Evolutionary conservation across 129 eudicot genomes (phyloP).

Genomic region (Ambrosia artemisiifolia): DNA sequence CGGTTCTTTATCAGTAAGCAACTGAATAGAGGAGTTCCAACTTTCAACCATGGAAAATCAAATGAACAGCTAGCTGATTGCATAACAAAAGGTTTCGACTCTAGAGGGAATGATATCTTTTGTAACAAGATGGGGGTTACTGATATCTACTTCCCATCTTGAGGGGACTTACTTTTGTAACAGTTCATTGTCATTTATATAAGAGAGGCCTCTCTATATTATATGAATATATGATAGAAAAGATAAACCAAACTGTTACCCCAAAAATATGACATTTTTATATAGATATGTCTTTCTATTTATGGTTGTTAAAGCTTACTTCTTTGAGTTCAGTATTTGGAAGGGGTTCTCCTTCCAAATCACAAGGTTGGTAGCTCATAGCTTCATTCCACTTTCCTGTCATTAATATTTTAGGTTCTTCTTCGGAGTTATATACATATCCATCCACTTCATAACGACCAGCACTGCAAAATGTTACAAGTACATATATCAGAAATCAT

Average conservation of each 20-base stretch:
- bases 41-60: no score
- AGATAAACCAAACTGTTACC: background rate
- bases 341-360: conserved; percentile 86
- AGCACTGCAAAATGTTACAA: conserved; percentile 52
- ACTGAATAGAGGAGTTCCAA: no score
- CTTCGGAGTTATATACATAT: conserved; percentile 75
- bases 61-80: no score
- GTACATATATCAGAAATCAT: background rate
- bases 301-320: conserved; percentile 37
- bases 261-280: background rate
- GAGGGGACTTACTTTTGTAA: no score
- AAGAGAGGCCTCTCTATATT: background rate
- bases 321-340: conserved; percentile 80
- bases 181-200: background rate
- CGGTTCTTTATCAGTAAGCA: no score
- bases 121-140: no score
- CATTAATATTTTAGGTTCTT: conserved; percentile 92
- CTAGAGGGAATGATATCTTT: no score
- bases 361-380: conserved; percentile 92
- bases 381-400: conserved; percentile 93
- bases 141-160: no score
- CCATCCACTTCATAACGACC: conserved; percentile 97
- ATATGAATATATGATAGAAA: no score
- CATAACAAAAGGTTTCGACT: no score
- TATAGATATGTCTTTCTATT: background rate